These are phyloP conservation scores for Rusavskia elegans DNA, from an alignment of 495 filamentous ascomycete genomes.

Conservation along the genomic window DNA sequence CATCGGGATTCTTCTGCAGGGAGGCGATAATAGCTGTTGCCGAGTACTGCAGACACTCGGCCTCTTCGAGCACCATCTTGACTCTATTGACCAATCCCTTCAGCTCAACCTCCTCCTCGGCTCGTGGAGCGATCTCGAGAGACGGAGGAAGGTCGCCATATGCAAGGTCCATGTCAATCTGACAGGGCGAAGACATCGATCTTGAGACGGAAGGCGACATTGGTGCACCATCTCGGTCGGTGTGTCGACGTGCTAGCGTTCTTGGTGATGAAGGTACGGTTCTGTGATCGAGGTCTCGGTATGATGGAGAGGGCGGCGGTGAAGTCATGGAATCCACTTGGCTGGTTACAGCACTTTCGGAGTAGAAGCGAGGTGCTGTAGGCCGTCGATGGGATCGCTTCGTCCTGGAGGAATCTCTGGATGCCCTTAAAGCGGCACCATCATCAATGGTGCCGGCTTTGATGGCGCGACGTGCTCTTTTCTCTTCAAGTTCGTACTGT, in stretches of 20 bases:
- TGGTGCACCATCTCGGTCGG: slow-evolving; percentile 9
- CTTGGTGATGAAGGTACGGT: slow-evolving; percentile 6
- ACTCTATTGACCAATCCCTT: slow-evolving; percentile 49
- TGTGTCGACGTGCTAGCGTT: slow-evolving; percentile 29
- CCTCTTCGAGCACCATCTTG: slow-evolving; percentile 62
- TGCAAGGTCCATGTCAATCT: slow-evolving; percentile 73
- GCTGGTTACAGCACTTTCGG: neutral
- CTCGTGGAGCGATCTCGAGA: slow-evolving; percentile 17
- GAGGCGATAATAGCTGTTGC: slow-evolving; percentile 69
- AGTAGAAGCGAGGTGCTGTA: neutral
- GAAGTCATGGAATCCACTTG: neutral
- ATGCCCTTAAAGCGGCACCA: slow-evolving; percentile 28
- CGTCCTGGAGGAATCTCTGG: slow-evolving; percentile 18
- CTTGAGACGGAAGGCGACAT: slow-evolving; percentile 1
- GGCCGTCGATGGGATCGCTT: slow-evolving; percentile 6
- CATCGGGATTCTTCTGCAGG: slow-evolving; percentile 80
- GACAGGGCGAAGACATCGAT: slow-evolving; percentile 10
- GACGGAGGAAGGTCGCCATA: slow-evolving; percentile 56
- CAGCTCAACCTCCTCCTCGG: slow-evolving; percentile 37
- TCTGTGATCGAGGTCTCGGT: neutral
- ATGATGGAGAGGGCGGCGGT: neutral
- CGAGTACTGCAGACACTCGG: slow-evolving; percentile 74
- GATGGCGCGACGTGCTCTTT: slow-evolving; percentile 31
- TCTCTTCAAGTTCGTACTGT: slow-evolving; percentile 37
- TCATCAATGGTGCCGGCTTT: slow-evolving; percentile 35